Percentiles rank a stretch among this genome's conserved stretches.
Conservation (phyloP, 345 rosid genomes). For the Ceriops decandra region DNA sequence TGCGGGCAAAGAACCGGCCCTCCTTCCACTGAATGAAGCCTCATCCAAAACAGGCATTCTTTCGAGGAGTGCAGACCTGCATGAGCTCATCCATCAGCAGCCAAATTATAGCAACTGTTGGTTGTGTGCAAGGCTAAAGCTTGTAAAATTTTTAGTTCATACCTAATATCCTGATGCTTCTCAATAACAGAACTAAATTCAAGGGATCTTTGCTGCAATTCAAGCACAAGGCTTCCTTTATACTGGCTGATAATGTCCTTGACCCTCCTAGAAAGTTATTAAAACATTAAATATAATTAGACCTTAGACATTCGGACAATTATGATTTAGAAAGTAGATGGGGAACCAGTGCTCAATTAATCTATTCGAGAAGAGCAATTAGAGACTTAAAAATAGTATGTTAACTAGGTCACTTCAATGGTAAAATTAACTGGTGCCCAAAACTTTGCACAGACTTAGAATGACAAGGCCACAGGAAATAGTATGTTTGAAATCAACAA, state of each 20-base stretch:
- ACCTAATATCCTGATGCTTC: slow-evolving; percentile 89
- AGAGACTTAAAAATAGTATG: too few relatives aligned
- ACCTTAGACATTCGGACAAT: too few relatives aligned
- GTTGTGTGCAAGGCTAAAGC: slow-evolving; percentile 1
- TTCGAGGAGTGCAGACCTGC: slow-evolving; percentile 86
- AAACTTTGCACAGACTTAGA: too few relatives aligned
- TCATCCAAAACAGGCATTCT: slow-evolving; percentile 99
- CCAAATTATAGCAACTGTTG: slow-evolving; percentile 13
- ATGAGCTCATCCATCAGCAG: slow-evolving; percentile 32
- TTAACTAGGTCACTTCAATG: too few relatives aligned
- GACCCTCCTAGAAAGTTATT: slow-evolving; percentile 54
- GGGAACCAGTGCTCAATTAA: too few relatives aligned
- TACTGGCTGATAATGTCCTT: slow-evolving; percentile 60
- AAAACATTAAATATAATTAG: too few relatives aligned
- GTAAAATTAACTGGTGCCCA: too few relatives aligned
- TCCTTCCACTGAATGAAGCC: slow-evolving; percentile 85
- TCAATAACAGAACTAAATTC: slow-evolving; percentile 83
- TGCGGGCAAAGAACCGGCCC: slow-evolving; percentile 71
- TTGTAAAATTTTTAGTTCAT: slow-evolving; percentile 9
- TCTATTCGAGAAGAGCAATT: too few relatives aligned
- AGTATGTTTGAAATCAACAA: too few relatives aligned
- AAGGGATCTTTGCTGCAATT: slow-evolving; percentile 96
- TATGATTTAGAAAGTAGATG: too few relatives aligned
- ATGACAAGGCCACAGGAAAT: too few relatives aligned
- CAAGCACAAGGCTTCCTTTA: slow-evolving; percentile 90